A percentile compares a stretch with the other conserved stretches of the same genome.
phyloP scores from a whole-genome alignment of 495 filamentous ascomycete species.

The Rhypophila decipiens region DNA sequence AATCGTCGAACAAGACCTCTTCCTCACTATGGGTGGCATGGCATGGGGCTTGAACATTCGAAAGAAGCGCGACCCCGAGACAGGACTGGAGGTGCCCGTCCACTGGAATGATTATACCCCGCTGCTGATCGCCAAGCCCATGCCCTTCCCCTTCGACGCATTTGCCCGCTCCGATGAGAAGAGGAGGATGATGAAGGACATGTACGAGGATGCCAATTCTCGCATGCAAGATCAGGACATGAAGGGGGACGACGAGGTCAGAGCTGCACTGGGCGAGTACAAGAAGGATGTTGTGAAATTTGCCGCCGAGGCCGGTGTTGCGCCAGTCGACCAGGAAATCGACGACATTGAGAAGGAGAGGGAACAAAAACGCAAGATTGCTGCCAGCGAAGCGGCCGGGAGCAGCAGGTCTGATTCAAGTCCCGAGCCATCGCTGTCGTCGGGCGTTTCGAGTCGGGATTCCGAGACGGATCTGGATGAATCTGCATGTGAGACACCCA shows the following conservation, averaged over 20 bases:
- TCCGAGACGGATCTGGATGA: conserved; percentile 3
- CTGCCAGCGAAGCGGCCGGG: conserved; percentile 1
- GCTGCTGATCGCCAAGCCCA: conserved; percentile 49
- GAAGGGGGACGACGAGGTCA: conserved; percentile 2
- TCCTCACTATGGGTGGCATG: conserved; percentile 51
- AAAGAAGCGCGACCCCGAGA: conserved; percentile 29
- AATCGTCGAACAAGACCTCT: conserved; percentile 50
- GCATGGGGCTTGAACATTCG: conserved; percentile 52
- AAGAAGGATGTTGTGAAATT: not conserved
- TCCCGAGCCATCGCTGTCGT: conserved; percentile 3
- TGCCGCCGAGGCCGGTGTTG: not conserved
- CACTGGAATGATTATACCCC: conserved; percentile 47
- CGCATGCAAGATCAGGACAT: conserved; percentile 15
- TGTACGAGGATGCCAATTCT: conserved; percentile 29
- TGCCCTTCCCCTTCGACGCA: conserved; percentile 40
- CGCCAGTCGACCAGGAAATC: conserved; percentile 3
- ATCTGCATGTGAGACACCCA: not conserved
- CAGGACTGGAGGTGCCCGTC: conserved; percentile 34
- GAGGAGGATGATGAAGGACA: conserved; percentile 15
- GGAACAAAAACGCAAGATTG: not conserved
- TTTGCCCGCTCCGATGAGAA: conserved; percentile 29
- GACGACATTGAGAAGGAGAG: conserved; percentile 1
- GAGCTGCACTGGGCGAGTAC: not conserved
- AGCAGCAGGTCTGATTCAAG: conserved; percentile 9
- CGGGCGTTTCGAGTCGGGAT: not conserved